Base-by-base conservation (phyloP, 2,329 filamentous ascomycete genomes). In the Cadophora luteo-olivacea region DNA sequence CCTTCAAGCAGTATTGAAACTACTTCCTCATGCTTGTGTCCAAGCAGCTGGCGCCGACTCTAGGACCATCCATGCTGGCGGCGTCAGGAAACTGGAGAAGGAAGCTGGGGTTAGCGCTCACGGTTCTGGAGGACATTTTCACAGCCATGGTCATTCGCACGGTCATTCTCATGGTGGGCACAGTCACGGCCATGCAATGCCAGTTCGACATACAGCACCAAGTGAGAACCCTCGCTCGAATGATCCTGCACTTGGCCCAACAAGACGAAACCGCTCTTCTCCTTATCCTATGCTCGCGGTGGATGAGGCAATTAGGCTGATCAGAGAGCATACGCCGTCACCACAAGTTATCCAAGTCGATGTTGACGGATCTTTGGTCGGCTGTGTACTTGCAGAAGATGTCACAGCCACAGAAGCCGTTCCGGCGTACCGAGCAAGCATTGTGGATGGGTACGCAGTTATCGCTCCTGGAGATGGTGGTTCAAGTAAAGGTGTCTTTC, bases 391-490 rank as follows among this genome's bases (percentile, higher is more conserved):
- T 1, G 94, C 95, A 0, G 89, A 94, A 77, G 91, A 97, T 73
- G 90, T 99, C 29, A 87, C 84, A 49, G 93, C 96, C 0, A 81
- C 82, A 4, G 95, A 97, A 78, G 88, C 91, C 8, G 96, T 99
- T 0, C 96, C 96, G 0, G 96, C 95, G 0, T 99, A 97, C 81
- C 86, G 94, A 68, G 96, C 96, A 22, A 98, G 95, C 77, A 98
- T 97, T 51, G 96, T 99, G 0, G 96, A 99, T 79, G 96, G 96
- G 0, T 99, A 99, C 77, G 96, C 96, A 2, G 87, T 97, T 0
- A 89, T 94, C 48, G 90, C 88, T 6, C 85, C 86, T 64, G 81
- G 82, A 36, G 83, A 88, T 51, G 88, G 86, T 0, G 77, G 78
- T 0, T 88, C 86, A 61, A 86, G 92, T 61, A 92, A 91, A 74